Evolutionary conservation across 2,329 filamentous ascomycete genomes (phyloP).

Genomic region (Pseudopyricularia javanii): DNA sequence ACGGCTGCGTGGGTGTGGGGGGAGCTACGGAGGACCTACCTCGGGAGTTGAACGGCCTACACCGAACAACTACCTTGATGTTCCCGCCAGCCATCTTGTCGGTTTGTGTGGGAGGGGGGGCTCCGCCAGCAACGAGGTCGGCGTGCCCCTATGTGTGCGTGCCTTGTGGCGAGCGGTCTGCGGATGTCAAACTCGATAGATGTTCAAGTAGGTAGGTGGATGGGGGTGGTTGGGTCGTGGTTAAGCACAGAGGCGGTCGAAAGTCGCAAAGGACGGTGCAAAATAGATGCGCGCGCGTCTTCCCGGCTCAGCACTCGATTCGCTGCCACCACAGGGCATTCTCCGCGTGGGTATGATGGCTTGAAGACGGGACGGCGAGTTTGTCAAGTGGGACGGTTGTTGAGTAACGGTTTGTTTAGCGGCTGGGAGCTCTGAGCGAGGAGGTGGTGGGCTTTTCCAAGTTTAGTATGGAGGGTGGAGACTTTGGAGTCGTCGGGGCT

Average conservation of each 20-base stretch:
- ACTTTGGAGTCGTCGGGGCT: not conserved
- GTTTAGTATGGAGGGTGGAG: not conserved
- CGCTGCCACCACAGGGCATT: not conserved
- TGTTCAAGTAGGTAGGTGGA: not conserved
- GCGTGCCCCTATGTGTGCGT: not conserved
- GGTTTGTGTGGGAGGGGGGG: conserved; percentile 1
- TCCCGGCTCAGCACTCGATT: not conserved
- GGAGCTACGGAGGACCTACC: conserved; percentile 35
- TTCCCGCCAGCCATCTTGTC: conserved; percentile 68
- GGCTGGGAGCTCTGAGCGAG: not conserved
- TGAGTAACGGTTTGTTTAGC: not conserved
- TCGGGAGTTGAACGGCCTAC: conserved; percentile 90
- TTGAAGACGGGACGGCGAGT: not conserved
- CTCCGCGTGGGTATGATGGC: not conserved
- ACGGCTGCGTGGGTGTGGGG: too few species aligned
- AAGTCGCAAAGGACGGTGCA: not conserved
- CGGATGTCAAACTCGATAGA: not conserved
- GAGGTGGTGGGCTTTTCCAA: not conserved
- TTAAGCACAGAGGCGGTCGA: not conserved
- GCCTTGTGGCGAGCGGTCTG: not conserved
- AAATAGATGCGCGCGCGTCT: not conserved
- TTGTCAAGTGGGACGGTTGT: not conserved
- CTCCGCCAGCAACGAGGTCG: conserved; percentile 2
- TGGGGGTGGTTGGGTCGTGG: not conserved
- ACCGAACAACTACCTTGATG: conserved; percentile 98